phyloP scores from a whole-genome alignment of 768 basidiomycete species.

The Lentinula edodes region DNA sequence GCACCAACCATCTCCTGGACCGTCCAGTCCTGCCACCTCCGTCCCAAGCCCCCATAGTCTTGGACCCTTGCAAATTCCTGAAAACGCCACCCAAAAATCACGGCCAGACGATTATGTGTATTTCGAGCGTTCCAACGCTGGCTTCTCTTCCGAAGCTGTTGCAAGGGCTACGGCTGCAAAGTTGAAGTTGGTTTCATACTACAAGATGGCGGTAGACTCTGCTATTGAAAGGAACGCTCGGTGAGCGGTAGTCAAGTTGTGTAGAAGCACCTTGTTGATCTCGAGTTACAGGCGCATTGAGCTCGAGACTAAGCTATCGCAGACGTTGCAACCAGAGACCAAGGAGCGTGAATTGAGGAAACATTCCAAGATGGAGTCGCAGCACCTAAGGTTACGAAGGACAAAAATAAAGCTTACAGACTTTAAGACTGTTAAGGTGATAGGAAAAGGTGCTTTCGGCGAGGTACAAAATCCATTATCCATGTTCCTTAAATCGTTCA shows the following conservation, averaged over 20 bases:
- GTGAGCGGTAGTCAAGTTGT: constrained; percentile 31
- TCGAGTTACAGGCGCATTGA: constrained; percentile 66
- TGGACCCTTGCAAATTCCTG: constrained; percentile 2
- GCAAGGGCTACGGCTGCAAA: constrained; percentile 92
- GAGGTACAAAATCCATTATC: constrained; percentile 47
- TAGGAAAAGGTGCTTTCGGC: constrained; percentile 98
- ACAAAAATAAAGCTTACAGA: constrained; percentile 92
- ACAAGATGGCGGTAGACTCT: constrained; percentile 96
- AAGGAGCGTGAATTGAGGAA: constrained; percentile 87
- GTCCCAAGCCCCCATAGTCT: neutral
- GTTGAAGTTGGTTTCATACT: constrained; percentile 95
- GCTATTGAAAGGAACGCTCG: constrained; percentile 94
- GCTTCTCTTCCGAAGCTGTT: constrained; percentile 81
- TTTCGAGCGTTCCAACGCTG: constrained; percentile 81
- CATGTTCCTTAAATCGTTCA: neutral
- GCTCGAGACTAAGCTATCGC: constrained; percentile 78
- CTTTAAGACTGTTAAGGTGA: constrained; percentile 96
- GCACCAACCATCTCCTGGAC: constrained; percentile 29
- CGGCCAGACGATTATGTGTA: constrained; percentile 71
- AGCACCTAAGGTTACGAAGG: constrained; percentile 85
- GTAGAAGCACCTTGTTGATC: neutral
- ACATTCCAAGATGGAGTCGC: constrained; percentile 81
- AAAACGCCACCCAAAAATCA: constrained; percentile 21
- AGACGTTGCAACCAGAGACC: constrained; percentile 69
- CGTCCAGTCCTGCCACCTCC: constrained; percentile 26